Evolutionary conservation across 148 eudicot genomes (phyloP), one percentile per base, ranked within the genome.

Genomic region (Talinum fruticosum): DNA sequence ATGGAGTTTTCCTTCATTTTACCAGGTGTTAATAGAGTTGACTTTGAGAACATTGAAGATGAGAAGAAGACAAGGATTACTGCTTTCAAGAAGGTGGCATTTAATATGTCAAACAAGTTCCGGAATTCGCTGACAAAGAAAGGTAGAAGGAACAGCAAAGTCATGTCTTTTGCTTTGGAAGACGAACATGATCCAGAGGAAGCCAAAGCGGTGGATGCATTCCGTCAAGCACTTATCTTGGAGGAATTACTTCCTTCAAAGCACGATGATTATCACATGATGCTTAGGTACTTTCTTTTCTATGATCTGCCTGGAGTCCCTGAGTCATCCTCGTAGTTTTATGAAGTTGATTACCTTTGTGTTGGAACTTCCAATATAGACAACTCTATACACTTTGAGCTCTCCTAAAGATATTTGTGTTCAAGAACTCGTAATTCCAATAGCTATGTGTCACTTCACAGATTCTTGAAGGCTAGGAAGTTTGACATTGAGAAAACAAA

Each of bases 391-490:
- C n/a, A n/a, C 10, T 10, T 3, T 36, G 44, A 69, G 24, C 26
- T 19, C 10, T 36, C 37, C 16, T 35, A 51, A 21, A 71, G 34
- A 41, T 26, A 57, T 12, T 33, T 16, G 30, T 6, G 41, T 53
- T 19, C 64, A 35, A 36, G 59, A 49, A n/a, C n/a, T n/a, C n/a
- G n/a, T n/a, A n/a, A 8, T 36, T 0, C 24, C 54, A 57, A 69
- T 70, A 53, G 21, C 38, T n/a, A 4, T 28, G 33, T 71, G 24
- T 2, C 10, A 47, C 72, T 76, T 76, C 62, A 76, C 90, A 94
- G 98, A 72, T 94, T 94, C 78, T 82, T 94, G 88, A 94, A 89
- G 89, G 98, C 97, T 34, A 92, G 98, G 78, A 94, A 94, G 86
- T 89, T 92, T 80, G 98, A 94, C 66, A 78, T 92, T 18, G 97